Conservation (phyloP, 805 yeast genomes). For the Candida tammaniensis region DNA sequence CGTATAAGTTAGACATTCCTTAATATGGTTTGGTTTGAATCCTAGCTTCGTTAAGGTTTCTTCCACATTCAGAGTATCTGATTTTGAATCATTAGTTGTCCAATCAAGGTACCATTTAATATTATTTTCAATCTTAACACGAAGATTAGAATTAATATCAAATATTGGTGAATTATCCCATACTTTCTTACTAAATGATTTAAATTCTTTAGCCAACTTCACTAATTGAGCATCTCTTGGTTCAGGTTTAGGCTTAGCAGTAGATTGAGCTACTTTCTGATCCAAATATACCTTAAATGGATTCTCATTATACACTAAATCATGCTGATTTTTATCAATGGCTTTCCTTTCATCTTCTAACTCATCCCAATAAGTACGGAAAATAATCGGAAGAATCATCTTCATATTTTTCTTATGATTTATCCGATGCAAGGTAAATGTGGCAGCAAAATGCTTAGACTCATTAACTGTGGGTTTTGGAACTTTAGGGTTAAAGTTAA, state of each 20-base stretch:
- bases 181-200: constrained; percentile 36
- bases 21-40: constrained; percentile 65
- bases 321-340: constrained; percentile 46
- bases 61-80: too few relatives aligned
- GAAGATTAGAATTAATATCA: constrained; percentile 61
- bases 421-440: constrained; percentile 77
- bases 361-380: constrained; percentile 73
- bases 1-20: constrained; percentile 67
- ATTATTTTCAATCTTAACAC: constrained; percentile 61
- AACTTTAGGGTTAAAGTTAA: constrained; percentile 53
- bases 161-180: constrained; percentile 73
- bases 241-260: neutral
- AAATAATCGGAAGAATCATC: constrained; percentile 83
- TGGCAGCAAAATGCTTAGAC: constrained; percentile 88
- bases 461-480: constrained; percentile 83
- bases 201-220: neutral
- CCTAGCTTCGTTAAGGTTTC: constrained; percentile 43
- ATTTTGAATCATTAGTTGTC: constrained; percentile 23
- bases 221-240: too few relatives aligned
- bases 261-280: constrained; percentile 3
- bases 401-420: constrained; percentile 79
- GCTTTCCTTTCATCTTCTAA: constrained; percentile 55
- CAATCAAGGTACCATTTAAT: constrained; percentile 58
- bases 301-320: constrained; percentile 57
- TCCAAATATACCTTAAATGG: constrained; percentile 58